A percentile compares a stretch with the other conserved stretches of the same genome.
Evolutionary conservation across 106 monocot genomes (phyloP).

Genomic region (Ottelia alismoides): DNA sequence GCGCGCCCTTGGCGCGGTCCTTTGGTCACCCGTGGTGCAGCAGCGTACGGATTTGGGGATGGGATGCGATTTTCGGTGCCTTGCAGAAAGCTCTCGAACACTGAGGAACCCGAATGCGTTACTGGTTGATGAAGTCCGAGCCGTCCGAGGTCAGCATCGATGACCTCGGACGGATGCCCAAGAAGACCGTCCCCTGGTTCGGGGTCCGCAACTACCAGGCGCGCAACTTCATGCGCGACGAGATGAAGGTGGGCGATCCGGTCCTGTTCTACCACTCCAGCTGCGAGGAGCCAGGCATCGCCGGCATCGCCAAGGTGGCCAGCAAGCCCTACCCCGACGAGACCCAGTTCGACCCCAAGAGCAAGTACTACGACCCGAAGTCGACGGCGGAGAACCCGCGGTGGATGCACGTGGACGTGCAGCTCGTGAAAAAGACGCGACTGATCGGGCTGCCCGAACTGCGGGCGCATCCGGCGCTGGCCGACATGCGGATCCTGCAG

Average conservation of each 20-base stretch:
- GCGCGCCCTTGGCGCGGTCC: no score
- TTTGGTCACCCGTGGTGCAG: no score
- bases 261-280: background rate
- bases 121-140: background rate
- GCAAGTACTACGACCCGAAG: background rate
- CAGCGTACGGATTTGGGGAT: no score
- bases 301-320: background rate
- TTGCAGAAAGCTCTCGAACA: no score
- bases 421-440: no score
- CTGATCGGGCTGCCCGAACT: no score
- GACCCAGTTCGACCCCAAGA: background rate
- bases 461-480: no score
- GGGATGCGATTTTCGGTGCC: no score
- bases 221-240: slow-evolving; percentile 1
- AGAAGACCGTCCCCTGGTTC: background rate
- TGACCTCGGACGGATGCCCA: background rate
- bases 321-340: background rate
- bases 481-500: no score
- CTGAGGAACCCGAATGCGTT: no score
- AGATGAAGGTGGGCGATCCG: background rate
- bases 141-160: background rate
- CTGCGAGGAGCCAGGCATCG: background rate
- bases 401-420: background rate
- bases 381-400: background rate
- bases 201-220: background rate